These are phyloP conservation scores for Venturiaceae sp. DNA, from an alignment of 2,329 filamentous ascomycete species.

Conservation along the genomic window DNA sequence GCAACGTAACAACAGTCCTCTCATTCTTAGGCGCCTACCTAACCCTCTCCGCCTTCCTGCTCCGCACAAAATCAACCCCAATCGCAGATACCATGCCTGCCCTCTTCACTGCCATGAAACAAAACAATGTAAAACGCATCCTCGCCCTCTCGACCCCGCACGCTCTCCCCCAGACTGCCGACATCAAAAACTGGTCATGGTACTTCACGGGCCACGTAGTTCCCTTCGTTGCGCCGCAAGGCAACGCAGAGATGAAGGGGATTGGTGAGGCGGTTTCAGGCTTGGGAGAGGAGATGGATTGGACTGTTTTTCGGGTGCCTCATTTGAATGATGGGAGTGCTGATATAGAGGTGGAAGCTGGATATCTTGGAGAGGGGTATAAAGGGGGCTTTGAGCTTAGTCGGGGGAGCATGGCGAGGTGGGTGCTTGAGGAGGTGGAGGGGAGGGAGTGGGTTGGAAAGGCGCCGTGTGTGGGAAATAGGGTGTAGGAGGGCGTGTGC, in stretches of 20 bases:
- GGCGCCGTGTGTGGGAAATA: conserved; percentile 7
- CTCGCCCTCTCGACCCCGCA: conserved; percentile 7
- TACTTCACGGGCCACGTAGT: not conserved
- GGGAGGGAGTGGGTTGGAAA: conserved; percentile 8
- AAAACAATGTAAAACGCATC: conserved; percentile 4
- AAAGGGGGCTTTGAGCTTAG: conserved; percentile 2
- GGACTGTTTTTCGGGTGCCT: conserved; percentile 11
- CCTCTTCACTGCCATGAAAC: conserved; percentile 5
- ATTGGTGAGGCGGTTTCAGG: conserved; percentile 1
- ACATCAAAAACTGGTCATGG: not conserved
- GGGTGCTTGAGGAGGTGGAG: conserved; percentile 9
- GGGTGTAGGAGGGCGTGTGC: not conserved
- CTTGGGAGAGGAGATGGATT: conserved; percentile 7
- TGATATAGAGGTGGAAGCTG: conserved; percentile 2
- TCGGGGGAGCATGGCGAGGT: conserved; percentile 9
- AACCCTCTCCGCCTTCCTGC: conserved; percentile 1
- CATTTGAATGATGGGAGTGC: conserved; percentile 6
- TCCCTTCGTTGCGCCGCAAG: not conserved
- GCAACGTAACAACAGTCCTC: conserved; percentile 3
- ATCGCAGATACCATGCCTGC: conserved; percentile 6
- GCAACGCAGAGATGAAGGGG: not conserved
- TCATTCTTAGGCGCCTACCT: conserved; percentile 9
- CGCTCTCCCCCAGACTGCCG: not conserved
- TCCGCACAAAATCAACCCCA: not conserved
- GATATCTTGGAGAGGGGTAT: conserved; percentile 4